Base-by-base conservation (phyloP, 352 stramenopile species). In the Halophytophthora batemanensis region DNA sequence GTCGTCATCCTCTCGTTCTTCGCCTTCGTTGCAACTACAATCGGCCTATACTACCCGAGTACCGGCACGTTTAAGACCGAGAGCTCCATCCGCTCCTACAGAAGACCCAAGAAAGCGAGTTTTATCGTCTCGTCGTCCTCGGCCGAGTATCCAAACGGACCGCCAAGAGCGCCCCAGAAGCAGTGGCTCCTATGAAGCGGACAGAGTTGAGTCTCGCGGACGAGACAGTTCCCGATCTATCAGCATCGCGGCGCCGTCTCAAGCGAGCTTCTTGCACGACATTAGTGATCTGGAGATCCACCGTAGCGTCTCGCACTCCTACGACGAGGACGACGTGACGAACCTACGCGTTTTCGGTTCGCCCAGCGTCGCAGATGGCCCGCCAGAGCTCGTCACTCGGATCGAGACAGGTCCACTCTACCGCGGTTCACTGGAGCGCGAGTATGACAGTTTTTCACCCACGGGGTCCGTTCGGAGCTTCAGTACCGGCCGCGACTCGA, bases 361-460 rank as follows among this genome's bases (percentile, higher is more conserved):
- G 0, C 49, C 70, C 3, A 61, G 47, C 3, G 66, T 65, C 50
- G 62, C 68, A 2, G 50, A 45, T 2, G 76, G 65, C 18, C 71
- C 70, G 10, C 56, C 65, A 0, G 33, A 70, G 28, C 53, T 70
- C 6, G 50, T 85, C 41, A 64, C 59, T 10, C 41, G 55, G 10
- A 38, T 82, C 15, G 61, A 80, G 3, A 58, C 50, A 12, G 48
- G 54, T 25, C 66, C 66, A 34, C 49, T 70, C 13, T 79, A 79
- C 62, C 71, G 74, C 35, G 56, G 57, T 14, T 47, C 54, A n/a
- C 46, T 49, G 17, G 59, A 64, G 10, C 56, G 53, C 29, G 50
- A 54, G 15, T 88, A 88, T 53, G 71, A 78, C 41, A 42, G 40
- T 3, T 77, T 86, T 44, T 82, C 77, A 1, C 71, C 74, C 1